Percentiles rank a stretch among this genome's conserved stretches.
Evolutionary conservation across 805 yeast genomes (phyloP).

Genomic region (Candida ficus): DNA sequence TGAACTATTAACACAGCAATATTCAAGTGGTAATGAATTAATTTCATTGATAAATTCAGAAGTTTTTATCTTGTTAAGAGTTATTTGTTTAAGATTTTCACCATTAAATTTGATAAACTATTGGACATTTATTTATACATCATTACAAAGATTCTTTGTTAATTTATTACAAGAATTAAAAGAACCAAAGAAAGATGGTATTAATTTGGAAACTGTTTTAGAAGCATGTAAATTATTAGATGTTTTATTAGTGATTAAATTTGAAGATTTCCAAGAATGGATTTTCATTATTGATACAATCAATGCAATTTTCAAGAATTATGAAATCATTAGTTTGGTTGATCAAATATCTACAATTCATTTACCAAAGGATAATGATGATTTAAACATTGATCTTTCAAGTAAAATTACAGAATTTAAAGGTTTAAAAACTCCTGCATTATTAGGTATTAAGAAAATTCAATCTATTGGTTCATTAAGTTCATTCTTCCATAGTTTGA

Average conservation of each 20-base stretch:
- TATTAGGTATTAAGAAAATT: slow-evolving; percentile 37
- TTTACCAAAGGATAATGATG: slow-evolving; percentile 12
- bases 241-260: slow-evolving; percentile 56
- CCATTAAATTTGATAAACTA: slow-evolving; percentile 58
- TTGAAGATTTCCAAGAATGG: slow-evolving; percentile 89
- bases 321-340: slow-evolving; percentile 23
- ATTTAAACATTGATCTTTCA: slow-evolving; percentile 13
- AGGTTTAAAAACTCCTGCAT: slow-evolving; percentile 28
- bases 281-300: slow-evolving; percentile 69
- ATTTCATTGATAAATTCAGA: slow-evolving; percentile 30
- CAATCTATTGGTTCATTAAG: slow-evolving; percentile 43
- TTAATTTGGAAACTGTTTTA: slow-evolving; percentile 37
- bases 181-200: slow-evolving; percentile 21
- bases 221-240: slow-evolving; percentile 78
- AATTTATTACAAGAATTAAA: slow-evolving; percentile 32
- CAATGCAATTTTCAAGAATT: slow-evolving; percentile 45
- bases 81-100: slow-evolving; percentile 55
- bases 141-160: slow-evolving; percentile 40
- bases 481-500: slow-evolving; percentile 60
- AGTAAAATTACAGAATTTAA: slow-evolving; percentile 16
- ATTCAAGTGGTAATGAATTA: slow-evolving; percentile 24
- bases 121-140: slow-evolving; percentile 66
- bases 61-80: slow-evolving; percentile 56
- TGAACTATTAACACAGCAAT: slow-evolving; percentile 24
- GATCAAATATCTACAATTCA: slow-evolving; percentile 17